phyloP scores from a whole-genome alignment of 345 rosid species.

The Acer campestre region DNA sequence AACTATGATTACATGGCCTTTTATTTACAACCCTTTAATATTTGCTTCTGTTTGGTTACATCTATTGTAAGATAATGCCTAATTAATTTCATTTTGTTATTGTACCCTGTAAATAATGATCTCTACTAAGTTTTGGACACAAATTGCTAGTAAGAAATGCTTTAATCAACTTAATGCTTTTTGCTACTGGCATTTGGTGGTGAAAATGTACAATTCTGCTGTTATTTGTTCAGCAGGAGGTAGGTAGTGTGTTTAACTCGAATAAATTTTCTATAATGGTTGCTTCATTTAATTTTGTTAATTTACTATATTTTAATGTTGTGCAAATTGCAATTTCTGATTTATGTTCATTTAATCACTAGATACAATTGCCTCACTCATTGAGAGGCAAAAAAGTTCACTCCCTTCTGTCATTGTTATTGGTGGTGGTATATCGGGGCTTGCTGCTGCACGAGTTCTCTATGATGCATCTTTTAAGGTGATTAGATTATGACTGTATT shows the following conservation, averaged over 20 bases:
- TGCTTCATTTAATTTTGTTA: not conserved
- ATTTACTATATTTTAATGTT: not conserved
- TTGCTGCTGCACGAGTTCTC: slow-evolving; percentile 82
- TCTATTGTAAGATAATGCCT: not conserved
- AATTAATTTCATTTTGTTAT: not conserved
- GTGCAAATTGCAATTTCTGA: not conserved
- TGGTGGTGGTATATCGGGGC: slow-evolving; percentile 89
- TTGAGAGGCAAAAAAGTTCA: slow-evolving; percentile 48
- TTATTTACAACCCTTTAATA: not conserved
- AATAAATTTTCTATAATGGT: not conserved
- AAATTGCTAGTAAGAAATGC: not conserved
- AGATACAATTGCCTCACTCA: slow-evolving; percentile 44
- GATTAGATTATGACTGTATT: not conserved
- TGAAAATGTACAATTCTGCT: not conserved
- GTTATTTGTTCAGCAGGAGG: not conserved
- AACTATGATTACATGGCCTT: not conserved
- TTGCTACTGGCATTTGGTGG: not conserved
- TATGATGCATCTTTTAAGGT: slow-evolving; percentile 72
- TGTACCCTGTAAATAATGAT: not conserved
- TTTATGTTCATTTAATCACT: slow-evolving; percentile 5
- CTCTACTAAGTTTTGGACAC: not conserved
- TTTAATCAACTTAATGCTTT: not conserved
- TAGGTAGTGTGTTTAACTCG: not conserved
- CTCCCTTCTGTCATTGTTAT: slow-evolving; percentile 73
- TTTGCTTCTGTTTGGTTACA: not conserved